These are phyloP conservation scores for Fonsecaea pedrosoi DNA, from an alignment of 2,329 filamentous ascomycete species.

Conservation along the genomic window DNA sequence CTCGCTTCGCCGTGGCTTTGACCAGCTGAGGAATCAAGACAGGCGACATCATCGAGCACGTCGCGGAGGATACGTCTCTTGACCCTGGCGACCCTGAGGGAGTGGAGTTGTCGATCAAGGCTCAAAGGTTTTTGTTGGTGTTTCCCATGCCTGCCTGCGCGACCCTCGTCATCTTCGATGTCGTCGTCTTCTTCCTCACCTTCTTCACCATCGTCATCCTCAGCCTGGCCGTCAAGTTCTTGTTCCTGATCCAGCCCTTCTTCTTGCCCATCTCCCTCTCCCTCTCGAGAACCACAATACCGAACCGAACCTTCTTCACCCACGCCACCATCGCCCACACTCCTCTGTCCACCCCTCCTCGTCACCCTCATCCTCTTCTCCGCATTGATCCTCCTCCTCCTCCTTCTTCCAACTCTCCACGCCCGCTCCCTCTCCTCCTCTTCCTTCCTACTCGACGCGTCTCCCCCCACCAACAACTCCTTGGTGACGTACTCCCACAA, in stretches of 20 bases:
- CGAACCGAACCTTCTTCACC: neutral
- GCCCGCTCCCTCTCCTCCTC: constrained; percentile 39
- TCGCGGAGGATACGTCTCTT: constrained; percentile 46
- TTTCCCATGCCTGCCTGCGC: neutral
- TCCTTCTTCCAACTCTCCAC: constrained; percentile 16
- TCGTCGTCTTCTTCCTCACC: neutral
- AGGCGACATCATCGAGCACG: constrained; percentile 17
- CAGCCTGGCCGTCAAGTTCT: neutral
- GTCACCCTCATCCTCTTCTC: too few relatives aligned
- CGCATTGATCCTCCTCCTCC: constrained; percentile 6
- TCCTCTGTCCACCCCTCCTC: neutral
- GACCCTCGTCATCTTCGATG: neutral
- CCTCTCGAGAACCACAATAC: neutral
- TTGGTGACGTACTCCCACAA: constrained; percentile 50
- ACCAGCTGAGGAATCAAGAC: neutral
- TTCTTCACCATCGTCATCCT: neutral
- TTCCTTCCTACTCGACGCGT: constrained; percentile 49
- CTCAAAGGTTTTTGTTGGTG: too few relatives aligned
- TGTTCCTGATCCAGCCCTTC: too few relatives aligned
- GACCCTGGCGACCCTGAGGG: constrained; percentile 24
- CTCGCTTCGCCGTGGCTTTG: neutral
- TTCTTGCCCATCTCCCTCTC: neutral
- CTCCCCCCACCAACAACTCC: constrained; percentile 46
- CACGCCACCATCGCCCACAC: neutral
- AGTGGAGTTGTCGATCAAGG: constrained; percentile 17